Evolutionary conservation across 2,329 filamentous ascomycete genomes (phyloP), one percentile per base, ranked within the genome.

Genomic region (Neofusicoccum sp.): DNA sequence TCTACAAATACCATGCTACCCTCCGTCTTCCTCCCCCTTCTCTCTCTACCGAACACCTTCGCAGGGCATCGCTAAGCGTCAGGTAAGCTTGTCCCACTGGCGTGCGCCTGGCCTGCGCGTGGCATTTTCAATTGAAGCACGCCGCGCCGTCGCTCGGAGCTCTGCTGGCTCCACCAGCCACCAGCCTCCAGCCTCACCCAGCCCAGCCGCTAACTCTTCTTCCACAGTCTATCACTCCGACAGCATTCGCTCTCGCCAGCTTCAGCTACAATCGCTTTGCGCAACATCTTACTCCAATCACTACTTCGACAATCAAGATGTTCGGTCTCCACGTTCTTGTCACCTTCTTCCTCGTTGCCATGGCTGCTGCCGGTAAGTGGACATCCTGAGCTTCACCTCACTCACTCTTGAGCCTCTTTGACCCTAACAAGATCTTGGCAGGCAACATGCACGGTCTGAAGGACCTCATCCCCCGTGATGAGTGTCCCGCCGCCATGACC

Each of bases 251-350:
- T 29, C 54, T 45, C 45, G 22, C 9, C 8, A 22, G 54, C 16
- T 41, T 47, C 54, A 45, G 34, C 14, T 22, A 7, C 54, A 58
- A 31, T 29, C 45, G 54, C 54, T 45, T 58, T 45, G 54, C 54
- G 54, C 41, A 33, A 16, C 37, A 58, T 16, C n/a, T 58, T 58
- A 58, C 11, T 37, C n/a, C 39, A 58, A 45, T 36, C 54, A 36
- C 54, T 47, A 36, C 54, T 39, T 45, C 54, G 45, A 45, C 39
- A 33, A 29, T 14, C 61, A 62, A 62, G 34, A 62, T 62, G 61
- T 45, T 48, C 56, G 45, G 45, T 49, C 56, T 60, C 34, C 48
- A 60, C 16, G 14, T 60, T 22, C 4, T 60, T 34, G 11, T 60
- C 44, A 8, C 56, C 34, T 39, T 49, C 36, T 12, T 44, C 34